These are phyloP conservation scores for Trichosporon coremiiforme DNA, from an alignment of 1,284 basidiomycete genomes.

Conservation along the genomic window DNA sequence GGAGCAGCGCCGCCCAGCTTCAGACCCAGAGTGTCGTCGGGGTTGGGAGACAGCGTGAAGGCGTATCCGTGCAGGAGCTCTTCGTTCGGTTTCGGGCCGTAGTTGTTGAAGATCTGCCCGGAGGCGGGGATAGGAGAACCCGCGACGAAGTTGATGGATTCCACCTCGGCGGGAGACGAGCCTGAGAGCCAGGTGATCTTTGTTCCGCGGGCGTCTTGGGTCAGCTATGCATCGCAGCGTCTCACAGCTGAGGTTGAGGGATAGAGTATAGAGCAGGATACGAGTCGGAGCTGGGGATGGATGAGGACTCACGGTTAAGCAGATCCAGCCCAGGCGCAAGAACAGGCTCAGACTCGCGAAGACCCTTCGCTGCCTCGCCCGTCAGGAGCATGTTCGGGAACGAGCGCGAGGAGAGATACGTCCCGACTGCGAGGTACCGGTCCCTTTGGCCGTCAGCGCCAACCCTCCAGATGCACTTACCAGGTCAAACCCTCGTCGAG, in stretches of 20 bases:
- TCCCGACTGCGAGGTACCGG: slow-evolving; percentile 68
- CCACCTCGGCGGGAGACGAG: slow-evolving; percentile 29
- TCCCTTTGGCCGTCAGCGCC: slow-evolving; percentile 61
- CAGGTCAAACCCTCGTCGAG: slow-evolving; percentile 67
- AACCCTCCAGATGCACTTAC: slow-evolving; percentile 57
- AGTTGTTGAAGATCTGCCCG: slow-evolving; percentile 80
- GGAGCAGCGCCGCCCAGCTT: slow-evolving; percentile 63
- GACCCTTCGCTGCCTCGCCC: slow-evolving; percentile 23
- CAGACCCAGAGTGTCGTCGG: slow-evolving; percentile 79
- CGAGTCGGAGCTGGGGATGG: neutral
- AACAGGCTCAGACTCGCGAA: slow-evolving; percentile 65
- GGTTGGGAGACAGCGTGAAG: slow-evolving; percentile 73
- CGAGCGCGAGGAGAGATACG: slow-evolving; percentile 79
- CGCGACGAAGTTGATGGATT: slow-evolving; percentile 40
- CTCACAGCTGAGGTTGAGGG: neutral
- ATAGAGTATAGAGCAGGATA: neutral
- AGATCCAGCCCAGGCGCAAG: slow-evolving; percentile 82
- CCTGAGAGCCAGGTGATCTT: slow-evolving; percentile 77
- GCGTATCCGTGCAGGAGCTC: slow-evolving; percentile 86
- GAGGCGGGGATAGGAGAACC: slow-evolving; percentile 55
- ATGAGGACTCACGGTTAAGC: slow-evolving; percentile 66
- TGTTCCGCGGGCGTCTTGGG: slow-evolving; percentile 61
- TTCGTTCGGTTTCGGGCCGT: slow-evolving; percentile 66
- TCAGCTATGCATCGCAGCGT: neutral
- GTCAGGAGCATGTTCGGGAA: slow-evolving; percentile 77